Percentiles rank a stretch among this genome's conserved stretches.
phyloP scores from a whole-genome alignment of 2,329 filamentous ascomycete species.

The Aspergillus sp. region DNA sequence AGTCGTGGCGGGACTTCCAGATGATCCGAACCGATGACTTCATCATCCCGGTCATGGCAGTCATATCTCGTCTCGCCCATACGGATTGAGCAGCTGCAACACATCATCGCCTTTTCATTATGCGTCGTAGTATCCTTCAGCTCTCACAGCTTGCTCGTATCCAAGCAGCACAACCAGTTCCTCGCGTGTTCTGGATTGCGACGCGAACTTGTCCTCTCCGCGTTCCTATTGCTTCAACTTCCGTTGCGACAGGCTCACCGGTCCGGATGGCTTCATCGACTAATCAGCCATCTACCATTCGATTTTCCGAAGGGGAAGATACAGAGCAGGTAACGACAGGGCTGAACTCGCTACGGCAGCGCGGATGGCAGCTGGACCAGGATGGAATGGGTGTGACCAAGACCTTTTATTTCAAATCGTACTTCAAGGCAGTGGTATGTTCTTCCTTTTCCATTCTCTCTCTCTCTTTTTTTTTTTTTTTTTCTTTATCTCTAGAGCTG shows the following conservation, averaged over 20 bases:
- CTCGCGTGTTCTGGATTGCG: not conserved
- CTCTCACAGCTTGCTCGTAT: not conserved
- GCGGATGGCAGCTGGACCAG: conserved; percentile 29
- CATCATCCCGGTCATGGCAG: not conserved
- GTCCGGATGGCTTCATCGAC: not conserved
- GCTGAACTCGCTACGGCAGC: conserved; percentile 18
- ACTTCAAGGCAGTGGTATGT: conserved; percentile 34
- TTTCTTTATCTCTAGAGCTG: not conserved
- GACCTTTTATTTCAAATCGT: conserved; percentile 34
- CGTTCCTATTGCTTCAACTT: not conserved
- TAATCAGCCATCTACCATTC: not conserved
- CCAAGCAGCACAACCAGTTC: not conserved
- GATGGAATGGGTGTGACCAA: conserved; percentile 29
- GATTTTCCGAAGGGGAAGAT: conserved; percentile 25
- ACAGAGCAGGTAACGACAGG: conserved; percentile 16
- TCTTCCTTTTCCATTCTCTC: not conserved
- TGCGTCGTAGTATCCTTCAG: not conserved
- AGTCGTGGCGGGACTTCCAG: too few species aligned
- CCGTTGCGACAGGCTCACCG: too few species aligned
- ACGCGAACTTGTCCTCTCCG: not conserved
- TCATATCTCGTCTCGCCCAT: not conserved
- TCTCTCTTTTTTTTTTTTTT: not conserved
- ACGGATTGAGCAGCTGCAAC: not conserved
- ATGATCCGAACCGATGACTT: not conserved
- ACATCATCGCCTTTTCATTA: not conserved